Evolutionary conservation across 208 protist genomes (phyloP), one percentile per base, ranked within the genome.

Genomic region (Herpetomonas tarakana): DNA sequence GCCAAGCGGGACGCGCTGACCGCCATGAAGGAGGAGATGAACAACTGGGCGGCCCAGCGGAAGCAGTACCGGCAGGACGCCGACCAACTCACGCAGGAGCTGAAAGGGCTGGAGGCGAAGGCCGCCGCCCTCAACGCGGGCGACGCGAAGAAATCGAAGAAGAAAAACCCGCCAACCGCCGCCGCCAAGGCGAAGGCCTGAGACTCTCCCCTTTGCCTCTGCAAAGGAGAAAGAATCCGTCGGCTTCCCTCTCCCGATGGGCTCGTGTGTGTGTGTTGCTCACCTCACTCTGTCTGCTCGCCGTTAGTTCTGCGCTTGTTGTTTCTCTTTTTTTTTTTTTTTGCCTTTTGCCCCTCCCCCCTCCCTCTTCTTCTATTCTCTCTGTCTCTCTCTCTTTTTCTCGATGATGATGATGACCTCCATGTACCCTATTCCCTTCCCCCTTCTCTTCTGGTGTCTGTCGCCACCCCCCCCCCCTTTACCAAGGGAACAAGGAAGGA

Each of bases 21-120:
- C 16, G 69, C 65, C 30, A 55, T 86, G 25, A 78, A 83, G 61
- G 69, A 68, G 58, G 83, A 91, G n/a, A 60, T 70, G 58, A 57
- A 65, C 31, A 64, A 74, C n/a, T 92, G 83, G 86, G 41, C 59
- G 3, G 47, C 58, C 22, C 85, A 92, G 80, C 72, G 81, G 6
- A 77, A 78, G 56, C 74, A 79, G 73, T 88, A 89, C 68, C 56
- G 65, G 18, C 57, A 69, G 47, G 52, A 83, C 27, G 70, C 77
- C 12, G 61, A 74, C 1, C 71, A 78, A 46, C 26, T 77, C 52
- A 60, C 85, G 62, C 55, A 57, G 14, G 57, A 58, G 9, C 50
- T 92, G 18, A 62, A 71, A n/a, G 65, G 62, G 52, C 64, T 92
- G 18, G 60, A 83, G 66, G 76, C 75, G 22, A 68, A 65, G 35